Evolutionary conservation across 2,329 filamentous ascomycete genomes (phyloP).

Genomic region (Ceratocystis lukuohia): DNA sequence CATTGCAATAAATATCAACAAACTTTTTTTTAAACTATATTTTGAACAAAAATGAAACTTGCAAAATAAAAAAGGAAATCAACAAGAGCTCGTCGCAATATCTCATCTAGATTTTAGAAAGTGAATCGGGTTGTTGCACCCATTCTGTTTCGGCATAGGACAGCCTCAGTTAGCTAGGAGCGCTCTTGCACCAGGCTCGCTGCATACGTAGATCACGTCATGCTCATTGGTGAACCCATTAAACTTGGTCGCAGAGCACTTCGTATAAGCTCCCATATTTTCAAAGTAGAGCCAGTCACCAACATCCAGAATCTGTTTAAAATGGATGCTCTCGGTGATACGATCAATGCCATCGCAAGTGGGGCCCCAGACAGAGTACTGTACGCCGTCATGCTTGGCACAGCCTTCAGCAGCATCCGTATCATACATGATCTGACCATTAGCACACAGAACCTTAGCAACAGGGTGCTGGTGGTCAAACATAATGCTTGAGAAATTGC

Average conservation of each 20-base stretch:
- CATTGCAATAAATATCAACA: background rate
- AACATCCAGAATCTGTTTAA: slow-evolving; percentile 66
- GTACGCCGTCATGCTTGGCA: slow-evolving; percentile 35
- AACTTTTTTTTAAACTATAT: slow-evolving; percentile 14
- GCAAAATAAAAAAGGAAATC: slow-evolving; percentile 14
- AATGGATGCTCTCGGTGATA: slow-evolving; percentile 68
- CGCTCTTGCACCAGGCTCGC: slow-evolving; percentile 73
- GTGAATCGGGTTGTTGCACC: background rate
- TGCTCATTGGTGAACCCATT: slow-evolving; percentile 92
- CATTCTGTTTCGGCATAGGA: background rate
- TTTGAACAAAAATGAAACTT: background rate
- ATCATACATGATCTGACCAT: slow-evolving; percentile 46
- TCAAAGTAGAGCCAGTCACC: slow-evolving; percentile 99
- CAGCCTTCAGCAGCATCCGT: slow-evolving; percentile 36
- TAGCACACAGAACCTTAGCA: slow-evolving; percentile 62
- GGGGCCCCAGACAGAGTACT: slow-evolving; percentile 96
- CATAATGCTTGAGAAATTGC: slow-evolving; percentile 98
- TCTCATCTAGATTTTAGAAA: slow-evolving; percentile 1
- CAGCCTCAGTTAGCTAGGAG: slow-evolving; percentile 29
- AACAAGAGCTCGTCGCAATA: background rate
- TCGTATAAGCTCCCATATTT: slow-evolving; percentile 97
- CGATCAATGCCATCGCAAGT: slow-evolving; percentile 97
- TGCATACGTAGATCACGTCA: slow-evolving; percentile 87
- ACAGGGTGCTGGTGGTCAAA: slow-evolving; percentile 93
- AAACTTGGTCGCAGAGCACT: slow-evolving; percentile 94